Evolutionary conservation across 257 asterid genomes (phyloP).

Genomic region (Salvia hispanica): DNA sequence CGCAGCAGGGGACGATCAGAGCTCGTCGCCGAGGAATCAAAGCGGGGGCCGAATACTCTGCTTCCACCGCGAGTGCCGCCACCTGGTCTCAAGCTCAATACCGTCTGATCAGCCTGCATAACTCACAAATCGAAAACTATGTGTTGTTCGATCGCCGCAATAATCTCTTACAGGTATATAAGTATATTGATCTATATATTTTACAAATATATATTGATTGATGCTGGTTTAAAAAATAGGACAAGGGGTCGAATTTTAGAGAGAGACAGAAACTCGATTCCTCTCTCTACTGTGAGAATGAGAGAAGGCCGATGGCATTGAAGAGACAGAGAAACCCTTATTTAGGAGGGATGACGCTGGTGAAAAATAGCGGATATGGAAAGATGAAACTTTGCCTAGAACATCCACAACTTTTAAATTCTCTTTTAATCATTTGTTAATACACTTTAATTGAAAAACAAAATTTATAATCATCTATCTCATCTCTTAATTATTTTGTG

Average conservation of each 20-base stretch:
- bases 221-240: constrained; percentile 10
- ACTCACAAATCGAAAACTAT: constrained; percentile 43
- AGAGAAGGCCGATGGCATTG: constrained; percentile 35
- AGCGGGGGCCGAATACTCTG: constrained; percentile 57
- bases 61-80: constrained; percentile 67
- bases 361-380: not conserved
- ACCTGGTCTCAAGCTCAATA: constrained; percentile 72
- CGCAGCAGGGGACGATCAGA: constrained; percentile 59
- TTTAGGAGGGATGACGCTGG: constrained; percentile 30
- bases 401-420: no score
- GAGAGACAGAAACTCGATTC: constrained; percentile 44
- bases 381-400: not conserved
- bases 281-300: constrained; percentile 53
- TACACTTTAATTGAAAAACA: no score
- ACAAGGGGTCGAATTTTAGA: constrained; percentile 20
- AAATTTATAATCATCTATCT: no score
- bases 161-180: constrained; percentile 6
- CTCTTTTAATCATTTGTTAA: no score
- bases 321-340: constrained; percentile 44
- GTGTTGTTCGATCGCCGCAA: constrained; percentile 38
- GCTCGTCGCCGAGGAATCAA: constrained; percentile 43
- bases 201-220: constrained; percentile 24
- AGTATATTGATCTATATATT: constrained; percentile 32
- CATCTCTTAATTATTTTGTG: no score
- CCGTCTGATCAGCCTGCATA: constrained; percentile 73